Evolutionary conservation across 1,139 yeast genomes (phyloP), one percentile per base, ranked within the genome.

Genomic region (Kodamaea sp.): DNA sequence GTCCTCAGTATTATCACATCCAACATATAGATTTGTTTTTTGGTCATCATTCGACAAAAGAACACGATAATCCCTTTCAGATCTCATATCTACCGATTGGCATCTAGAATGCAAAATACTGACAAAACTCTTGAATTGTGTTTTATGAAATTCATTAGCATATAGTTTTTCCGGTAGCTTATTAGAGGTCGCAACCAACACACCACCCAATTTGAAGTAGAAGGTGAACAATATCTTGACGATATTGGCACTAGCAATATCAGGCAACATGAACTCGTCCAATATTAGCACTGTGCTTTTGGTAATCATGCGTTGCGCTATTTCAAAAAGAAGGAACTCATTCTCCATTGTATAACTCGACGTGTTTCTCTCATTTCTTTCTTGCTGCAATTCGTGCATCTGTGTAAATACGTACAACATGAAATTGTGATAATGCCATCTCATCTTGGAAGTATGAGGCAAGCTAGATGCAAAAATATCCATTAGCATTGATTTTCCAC

Each of bases 211-310:
- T 50, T 79, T 81, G 64, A 83, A 82, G 59, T 77, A 83, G 55
- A 78, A 81, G 0, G 84, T 79, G 58, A 83, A 81, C 34, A 83
- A 58, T 7, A 81, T 70, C 54, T 79, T 79, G 40, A 83, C 63
- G 33, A 83, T 80, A 49, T 81, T 82, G 2, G 88, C 88, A 26
- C 84, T 73, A 0, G 89, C 86, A 32, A 70, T 72, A 53, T 83
- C 90, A 0, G 90, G 89, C 27, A 83, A 57, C 82, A 81, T 81
- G 58, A 83, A 83, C 54, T 83, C 90, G 54, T 83, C 90, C 32
- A 83, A 60, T 60, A 83, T 68, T 40, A 83, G 60, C 7, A 84
- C 67, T 2, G 88, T 80, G 49, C 73, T 79, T 46, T 69, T 70
- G 25, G 65, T 62, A 26, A 82, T 75, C 81, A 84, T 70, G 39